Conservation (phyloP, 768 basidiomycete genomes). For the Fistulinella prunicolor region DNA sequence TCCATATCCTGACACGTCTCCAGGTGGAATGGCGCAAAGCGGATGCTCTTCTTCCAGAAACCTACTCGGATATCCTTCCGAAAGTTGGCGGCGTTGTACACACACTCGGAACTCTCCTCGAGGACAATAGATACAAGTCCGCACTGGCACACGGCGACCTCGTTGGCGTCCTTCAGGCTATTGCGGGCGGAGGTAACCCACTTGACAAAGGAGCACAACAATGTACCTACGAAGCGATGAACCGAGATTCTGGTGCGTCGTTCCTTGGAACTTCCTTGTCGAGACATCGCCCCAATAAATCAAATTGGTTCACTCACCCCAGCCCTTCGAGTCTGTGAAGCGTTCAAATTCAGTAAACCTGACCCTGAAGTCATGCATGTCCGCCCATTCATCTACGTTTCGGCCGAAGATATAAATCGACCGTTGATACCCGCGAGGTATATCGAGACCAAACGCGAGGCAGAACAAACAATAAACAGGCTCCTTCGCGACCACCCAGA, state of each 20-base stretch:
- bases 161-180: constrained; percentile 45
- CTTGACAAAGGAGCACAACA: constrained; percentile 44
- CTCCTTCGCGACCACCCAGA: constrained; percentile 43
- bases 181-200: constrained; percentile 54
- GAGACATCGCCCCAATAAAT: constrained; percentile 5
- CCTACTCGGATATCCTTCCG: constrained; percentile 68
- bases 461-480: constrained; percentile 66
- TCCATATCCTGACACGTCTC: constrained; percentile 5
- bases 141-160: constrained; percentile 61
- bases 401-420: constrained; percentile 83
- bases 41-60: constrained; percentile 73
- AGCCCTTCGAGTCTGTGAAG: constrained; percentile 77
- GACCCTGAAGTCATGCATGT: constrained; percentile 26
- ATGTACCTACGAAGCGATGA: constrained; percentile 73
- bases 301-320: constrained; percentile 12
- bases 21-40: constrained; percentile 89
- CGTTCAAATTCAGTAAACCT: constrained; percentile 54
- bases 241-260: constrained; percentile 83
- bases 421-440: constrained; percentile 85
- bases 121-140: constrained; percentile 77
- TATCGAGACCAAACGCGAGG: constrained; percentile 91
- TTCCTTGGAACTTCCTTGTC: constrained; percentile 7
- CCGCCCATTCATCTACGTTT: constrained; percentile 89
- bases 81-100: constrained; percentile 80
- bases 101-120: constrained; percentile 88